These are phyloP conservation scores for Paramecium tetraurelia DNA, from an alignment of 73 alveolate genomes.

Conservation along the genomic window DNA sequence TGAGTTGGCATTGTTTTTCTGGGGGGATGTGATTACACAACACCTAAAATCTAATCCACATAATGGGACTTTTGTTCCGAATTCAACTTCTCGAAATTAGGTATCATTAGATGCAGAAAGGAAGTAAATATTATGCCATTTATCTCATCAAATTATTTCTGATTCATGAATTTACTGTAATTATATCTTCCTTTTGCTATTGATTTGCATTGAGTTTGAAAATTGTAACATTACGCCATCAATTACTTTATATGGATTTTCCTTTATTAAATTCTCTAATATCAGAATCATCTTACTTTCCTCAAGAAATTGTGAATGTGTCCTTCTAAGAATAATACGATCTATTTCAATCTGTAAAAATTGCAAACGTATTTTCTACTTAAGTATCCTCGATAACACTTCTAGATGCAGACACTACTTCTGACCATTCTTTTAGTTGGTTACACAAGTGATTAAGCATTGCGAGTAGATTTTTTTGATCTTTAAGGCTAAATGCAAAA, in stretches of 20 bases:
- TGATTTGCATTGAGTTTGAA: neutral
- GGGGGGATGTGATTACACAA: neutral
- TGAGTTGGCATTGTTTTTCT: neutral
- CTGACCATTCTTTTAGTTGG: neutral
- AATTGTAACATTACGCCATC: conserved; percentile 42
- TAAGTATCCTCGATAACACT: neutral
- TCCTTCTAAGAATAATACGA: neutral
- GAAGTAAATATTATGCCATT: conserved; percentile 22
- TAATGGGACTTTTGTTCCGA: neutral
- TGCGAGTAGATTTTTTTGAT: neutral
- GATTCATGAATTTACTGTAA: neutral
- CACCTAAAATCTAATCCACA: neutral
- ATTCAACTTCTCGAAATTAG: conserved; percentile 18
- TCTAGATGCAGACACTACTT: neutral
- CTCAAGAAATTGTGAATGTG: conserved; percentile 17
- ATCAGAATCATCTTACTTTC: neutral
- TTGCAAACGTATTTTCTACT: conserved; percentile 38
- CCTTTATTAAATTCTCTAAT: conserved; percentile 39
- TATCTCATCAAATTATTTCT: conserved; percentile 12
- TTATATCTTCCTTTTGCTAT: neutral
- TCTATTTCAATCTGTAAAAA: neutral
- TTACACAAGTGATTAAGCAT: neutral
- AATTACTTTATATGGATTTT: neutral
- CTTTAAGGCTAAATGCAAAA: neutral
- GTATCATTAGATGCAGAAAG: neutral